These are phyloP conservation scores for Dillenia turbinata DNA, from an alignment of 164 flowering plant genomes.

Conservation along the genomic window DNA sequence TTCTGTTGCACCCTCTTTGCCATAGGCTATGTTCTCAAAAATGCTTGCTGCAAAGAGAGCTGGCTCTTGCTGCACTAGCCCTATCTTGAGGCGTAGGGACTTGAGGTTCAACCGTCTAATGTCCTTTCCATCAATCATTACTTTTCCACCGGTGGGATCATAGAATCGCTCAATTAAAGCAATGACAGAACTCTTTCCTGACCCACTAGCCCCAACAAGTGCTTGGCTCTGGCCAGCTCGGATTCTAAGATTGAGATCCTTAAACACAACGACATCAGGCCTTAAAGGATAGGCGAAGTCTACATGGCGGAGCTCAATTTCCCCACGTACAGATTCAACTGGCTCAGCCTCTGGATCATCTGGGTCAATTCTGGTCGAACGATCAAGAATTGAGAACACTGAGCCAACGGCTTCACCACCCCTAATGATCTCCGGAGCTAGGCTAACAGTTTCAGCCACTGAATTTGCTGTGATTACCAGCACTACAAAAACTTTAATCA, in stretches of 20 bases:
- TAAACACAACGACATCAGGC: constrained; percentile 73
- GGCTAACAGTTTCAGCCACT: constrained; percentile 95
- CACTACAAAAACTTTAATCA: constrained; percentile 90
- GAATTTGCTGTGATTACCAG: constrained; percentile 92
- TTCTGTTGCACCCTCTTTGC: constrained; percentile 86
- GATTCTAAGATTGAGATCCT: constrained; percentile 72
- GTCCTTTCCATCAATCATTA: constrained; percentile 91
- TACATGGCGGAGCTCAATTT: constrained; percentile 84
- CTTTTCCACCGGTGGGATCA: constrained; percentile 80
- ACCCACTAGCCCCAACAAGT: constrained; percentile 98
- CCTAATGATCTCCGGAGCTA: constrained; percentile 86
- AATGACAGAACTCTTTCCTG: constrained; percentile 93
- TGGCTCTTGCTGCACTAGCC: constrained; percentile 95
- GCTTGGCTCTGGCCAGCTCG: constrained; percentile 96
- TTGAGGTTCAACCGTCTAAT: constrained; percentile 65
- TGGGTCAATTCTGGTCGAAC: constrained; percentile 76
- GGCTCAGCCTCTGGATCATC: constrained; percentile 81
- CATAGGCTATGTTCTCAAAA: constrained; percentile 90
- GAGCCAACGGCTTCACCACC: constrained; percentile 95
- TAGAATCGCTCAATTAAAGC: constrained; percentile 92
- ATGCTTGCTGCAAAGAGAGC: constrained; percentile 87
- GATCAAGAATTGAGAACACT: constrained; percentile 79
- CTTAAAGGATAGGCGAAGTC: constrained; percentile 91
- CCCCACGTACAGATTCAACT: constrained; percentile 74
- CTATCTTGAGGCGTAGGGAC: constrained; percentile 72